Evolutionary conservation across 169 alveolate species (phyloP).

Genomic region (Eimeria acervulina): DNA sequence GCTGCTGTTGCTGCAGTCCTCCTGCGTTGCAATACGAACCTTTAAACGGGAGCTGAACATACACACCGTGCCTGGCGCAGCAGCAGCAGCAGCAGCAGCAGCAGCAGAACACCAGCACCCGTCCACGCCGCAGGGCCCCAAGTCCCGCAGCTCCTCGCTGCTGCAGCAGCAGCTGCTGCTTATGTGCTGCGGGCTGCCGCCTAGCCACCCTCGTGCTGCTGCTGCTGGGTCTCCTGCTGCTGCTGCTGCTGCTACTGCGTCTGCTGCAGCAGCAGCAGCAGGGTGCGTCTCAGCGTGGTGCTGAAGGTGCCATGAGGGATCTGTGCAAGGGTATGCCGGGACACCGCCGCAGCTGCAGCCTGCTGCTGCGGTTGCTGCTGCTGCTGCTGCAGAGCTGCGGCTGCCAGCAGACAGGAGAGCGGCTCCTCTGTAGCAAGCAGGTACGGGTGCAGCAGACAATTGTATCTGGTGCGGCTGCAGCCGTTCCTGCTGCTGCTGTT

Average conservation of each 20-base stretch:
- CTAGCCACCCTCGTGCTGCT: slow-evolving; percentile 12
- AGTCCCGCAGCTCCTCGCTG: slow-evolving; percentile 47
- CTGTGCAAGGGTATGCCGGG: not conserved
- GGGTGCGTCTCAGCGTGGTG: not conserved
- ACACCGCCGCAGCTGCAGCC: slow-evolving; percentile 19
- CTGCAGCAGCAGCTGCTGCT: slow-evolving; percentile 63
- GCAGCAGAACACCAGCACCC: slow-evolving; percentile 52
- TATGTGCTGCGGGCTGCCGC: slow-evolving; percentile 38
- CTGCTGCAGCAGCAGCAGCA: slow-evolving; percentile 5
- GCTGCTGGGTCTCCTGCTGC: slow-evolving; percentile 28
- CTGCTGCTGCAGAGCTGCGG: slow-evolving; percentile 60
- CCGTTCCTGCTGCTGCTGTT: not conserved
- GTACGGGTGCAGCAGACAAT: not conserved
- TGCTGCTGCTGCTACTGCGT: slow-evolving; percentile 8
- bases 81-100: slow-evolving; percentile 42
- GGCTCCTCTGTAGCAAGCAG: not conserved
- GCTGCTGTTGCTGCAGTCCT: slow-evolving; percentile 52
- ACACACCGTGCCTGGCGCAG: slow-evolving; percentile 12
- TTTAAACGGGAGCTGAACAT: slow-evolving; percentile 39
- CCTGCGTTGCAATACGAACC: slow-evolving; percentile 48
- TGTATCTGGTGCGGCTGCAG: not conserved
- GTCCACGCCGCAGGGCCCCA: slow-evolving; percentile 50
- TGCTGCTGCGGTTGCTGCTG: slow-evolving; percentile 24
- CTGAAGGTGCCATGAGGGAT: not conserved
- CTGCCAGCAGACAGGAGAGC: slow-evolving; percentile 32